phyloP scores from a whole-genome alignment of 2,329 filamentous ascomycete species.

The Pyricularia sp. region DNA sequence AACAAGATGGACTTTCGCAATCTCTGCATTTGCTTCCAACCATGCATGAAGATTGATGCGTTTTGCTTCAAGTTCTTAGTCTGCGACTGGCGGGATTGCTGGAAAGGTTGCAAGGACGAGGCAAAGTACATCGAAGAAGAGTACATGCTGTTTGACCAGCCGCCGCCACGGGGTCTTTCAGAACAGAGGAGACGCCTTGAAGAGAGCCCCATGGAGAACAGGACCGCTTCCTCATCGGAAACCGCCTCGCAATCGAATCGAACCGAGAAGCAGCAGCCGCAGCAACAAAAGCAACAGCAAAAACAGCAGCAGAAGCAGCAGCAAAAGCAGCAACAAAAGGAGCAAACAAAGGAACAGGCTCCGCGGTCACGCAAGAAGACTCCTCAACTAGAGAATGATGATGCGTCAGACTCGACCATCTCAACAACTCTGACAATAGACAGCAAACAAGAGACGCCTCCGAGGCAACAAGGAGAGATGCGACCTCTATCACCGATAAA shows the following conservation, averaged over 20 bases:
- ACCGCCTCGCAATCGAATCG: conserved; percentile 41
- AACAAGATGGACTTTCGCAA: conserved; percentile 99
- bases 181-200: neutral
- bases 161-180: conserved; percentile 37
- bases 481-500: conserved; percentile 52
- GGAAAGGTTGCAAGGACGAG: conserved; percentile 91
- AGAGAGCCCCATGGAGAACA: conserved; percentile 29
- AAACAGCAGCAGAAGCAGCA: conserved; percentile 25
- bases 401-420: conserved; percentile 28
- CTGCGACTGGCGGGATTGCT: conserved; percentile 90
- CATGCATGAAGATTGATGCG: conserved; percentile 89
- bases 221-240: conserved; percentile 51
- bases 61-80: conserved; percentile 94
- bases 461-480: conserved; percentile 21
- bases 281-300: conserved; percentile 15
- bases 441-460: conserved; percentile 25
- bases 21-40: conserved; percentile 91
- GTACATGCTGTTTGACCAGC: conserved; percentile 45
- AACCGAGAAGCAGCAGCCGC: neutral
- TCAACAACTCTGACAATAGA: conserved; percentile 34
- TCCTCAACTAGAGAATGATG: conserved; percentile 23
- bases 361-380: neutral
- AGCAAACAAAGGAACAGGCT: conserved; percentile 18
- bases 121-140: conserved; percentile 63
- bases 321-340: conserved; percentile 29